A percentile compares a stretch with the other conserved stretches of the same genome.
These are phyloP conservation scores for Albugo candida DNA, from an alignment of 352 stramenopile genomes.

Conservation along the genomic window DNA sequence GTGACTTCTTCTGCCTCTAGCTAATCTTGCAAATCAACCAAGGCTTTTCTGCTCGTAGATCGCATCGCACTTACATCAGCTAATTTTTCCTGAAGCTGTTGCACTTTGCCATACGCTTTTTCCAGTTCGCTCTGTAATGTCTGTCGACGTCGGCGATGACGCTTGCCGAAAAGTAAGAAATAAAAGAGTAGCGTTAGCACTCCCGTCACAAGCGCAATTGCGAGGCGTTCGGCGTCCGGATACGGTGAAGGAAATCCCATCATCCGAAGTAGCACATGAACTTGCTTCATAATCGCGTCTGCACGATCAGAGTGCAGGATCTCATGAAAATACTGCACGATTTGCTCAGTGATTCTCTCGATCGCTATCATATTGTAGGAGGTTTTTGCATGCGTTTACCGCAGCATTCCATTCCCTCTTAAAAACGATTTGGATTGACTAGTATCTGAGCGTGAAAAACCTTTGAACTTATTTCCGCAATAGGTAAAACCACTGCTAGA, in stretches of 20 bases:
- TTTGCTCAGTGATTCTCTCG: conserved; percentile 27
- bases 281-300: conserved; percentile 44
- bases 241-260: conserved; percentile 68
- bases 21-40: conserved; percentile 7
- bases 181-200: conserved; percentile 69
- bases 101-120: conserved; percentile 53
- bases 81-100: conserved; percentile 71
- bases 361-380: background rate
- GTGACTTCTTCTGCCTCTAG: conserved; percentile 67
- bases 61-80: conserved; percentile 17
- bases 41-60: background rate
- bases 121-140: conserved; percentile 60
- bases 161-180: conserved; percentile 79
- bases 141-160: conserved; percentile 43
- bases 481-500: no score
- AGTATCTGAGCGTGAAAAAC: no score
- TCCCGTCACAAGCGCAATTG: conserved; percentile 59
- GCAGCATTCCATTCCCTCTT: no score
- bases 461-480: no score
- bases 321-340: conserved; percentile 56
- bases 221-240: conserved; percentile 62
- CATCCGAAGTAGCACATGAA: conserved; percentile 41
- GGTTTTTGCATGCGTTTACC: no score
- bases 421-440: no score
- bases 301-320: conserved; percentile 56